phyloP scores from a whole-genome alignment of 1,284 basidiomycete genomes.

The Exobasidium rhododendri region DNA sequence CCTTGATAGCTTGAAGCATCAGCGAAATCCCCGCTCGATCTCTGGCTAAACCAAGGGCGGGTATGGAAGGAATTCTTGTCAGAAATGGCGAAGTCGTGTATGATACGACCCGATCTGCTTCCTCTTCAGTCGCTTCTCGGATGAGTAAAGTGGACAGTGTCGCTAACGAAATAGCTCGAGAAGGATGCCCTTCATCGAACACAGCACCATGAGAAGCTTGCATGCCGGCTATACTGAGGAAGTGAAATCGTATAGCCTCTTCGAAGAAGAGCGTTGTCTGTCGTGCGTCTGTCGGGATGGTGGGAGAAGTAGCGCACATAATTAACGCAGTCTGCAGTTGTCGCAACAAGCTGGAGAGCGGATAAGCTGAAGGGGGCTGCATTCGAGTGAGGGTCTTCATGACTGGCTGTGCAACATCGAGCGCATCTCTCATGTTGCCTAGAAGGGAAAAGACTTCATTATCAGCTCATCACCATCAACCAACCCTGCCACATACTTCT shows the following conservation, averaged over 20 bases:
- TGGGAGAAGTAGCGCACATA: slow-evolving; percentile 31
- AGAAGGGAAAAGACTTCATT: too few species aligned
- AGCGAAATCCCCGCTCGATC: background rate
- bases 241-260: slow-evolving; percentile 54
- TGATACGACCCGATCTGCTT: background rate
- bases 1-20: slow-evolving; percentile 1
- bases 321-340: slow-evolving; percentile 69
- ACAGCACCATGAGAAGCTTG: slow-evolving; percentile 59
- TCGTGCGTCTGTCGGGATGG: background rate
- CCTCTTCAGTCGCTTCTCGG: slow-evolving; percentile 62
- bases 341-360: slow-evolving; percentile 70
- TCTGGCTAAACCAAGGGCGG: background rate
- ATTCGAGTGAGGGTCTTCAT: slow-evolving; percentile 62
- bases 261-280: slow-evolving; percentile 28
- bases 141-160: slow-evolving; percentile 77
- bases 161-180: slow-evolving; percentile 70
- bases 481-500: too few species aligned
- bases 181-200: slow-evolving; percentile 66
- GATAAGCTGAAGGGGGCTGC: slow-evolving; percentile 60
- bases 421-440: too few species aligned
- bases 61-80: background rate
- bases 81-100: background rate
- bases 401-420: background rate
- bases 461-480: too few species aligned
- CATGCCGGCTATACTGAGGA: slow-evolving; percentile 64